Evolutionary conservation across 768 basidiomycete species (phyloP), one percentile per base, ranked within the genome.

Genomic region (Symmetrospora coprosmae): DNA sequence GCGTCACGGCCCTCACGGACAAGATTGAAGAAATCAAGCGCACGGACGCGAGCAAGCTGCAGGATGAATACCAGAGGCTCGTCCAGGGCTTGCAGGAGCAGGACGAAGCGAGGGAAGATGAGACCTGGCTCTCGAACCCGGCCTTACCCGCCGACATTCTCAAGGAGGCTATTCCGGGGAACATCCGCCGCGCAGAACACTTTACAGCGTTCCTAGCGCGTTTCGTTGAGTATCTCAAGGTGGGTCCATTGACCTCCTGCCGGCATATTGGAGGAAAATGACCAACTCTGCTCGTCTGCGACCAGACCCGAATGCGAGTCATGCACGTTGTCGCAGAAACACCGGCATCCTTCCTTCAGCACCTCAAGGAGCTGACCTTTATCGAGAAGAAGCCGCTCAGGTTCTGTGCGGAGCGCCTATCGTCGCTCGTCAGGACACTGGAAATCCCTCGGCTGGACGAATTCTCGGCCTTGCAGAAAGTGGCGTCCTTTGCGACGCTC

Each of bases 291-390:
- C 16, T 38, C 52, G 52, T 23, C n/a, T 33, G 2, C 21, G 13
- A 17, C 2, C 23, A 96, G 91, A 97, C 92, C 17, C 81, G 94
- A 53, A 97, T 97, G 92, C 83, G 94, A 49, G 94, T 99, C n/a
- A 75, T 96, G 27, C 94, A 97, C 71, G 94, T 99, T 62, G 94
- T 99, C 14, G 94, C 94, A 17, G 94, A 99, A 73, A 99, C 94
- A 1, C 94, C 94, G 0, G 75, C 86, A 27, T 97, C 92, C 1
- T 99, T 99, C 73, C 74, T 99, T 39, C 92, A 96, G 69, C 94
- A 99, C 73, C 78, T 99, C 46, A 97, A 94, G 74, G 94, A 99
- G 67, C 96, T 97, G 64, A 97, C 94, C 14, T 99, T 90, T 71
- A 99, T 99, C 60, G 94, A 99, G 71, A 78, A 86, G 59, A 77